Base-by-base conservation (phyloP, 345 rosid species). In the Passiflora organensis region DNA sequence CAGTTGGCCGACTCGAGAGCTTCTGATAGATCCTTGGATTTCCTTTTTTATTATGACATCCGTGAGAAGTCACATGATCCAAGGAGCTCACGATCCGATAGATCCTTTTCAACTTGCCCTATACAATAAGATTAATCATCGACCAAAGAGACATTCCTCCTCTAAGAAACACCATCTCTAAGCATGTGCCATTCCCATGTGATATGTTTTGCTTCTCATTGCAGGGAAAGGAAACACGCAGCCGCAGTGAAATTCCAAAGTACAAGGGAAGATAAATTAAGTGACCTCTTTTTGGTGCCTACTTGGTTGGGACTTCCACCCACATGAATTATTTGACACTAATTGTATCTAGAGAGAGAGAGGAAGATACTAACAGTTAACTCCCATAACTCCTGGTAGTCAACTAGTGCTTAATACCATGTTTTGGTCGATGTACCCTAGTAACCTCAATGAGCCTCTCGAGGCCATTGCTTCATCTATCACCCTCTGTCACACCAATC, bases 31-130 rank as follows among this genome's bases (percentile, higher is more conserved):
- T 13, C 11, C 8, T 37, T 37, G 13, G 8, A 6, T 13, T 37
- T 6, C 8, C 41, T 37, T 12, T 36, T 13, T n/a, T 14, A 2
- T 20, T 25, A 5, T 12, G 16, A 20, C 37, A 19, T 34, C 10
- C 18, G 44, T 0, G 21, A 43, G 55, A 2, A 55, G 13, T 18
- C 20, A n/a, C 78, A 42, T 55, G 80, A 75, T 75, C 76, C 83
- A 46, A 78, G 78, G 61, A 78, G 75, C 75, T 1, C 78, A 57
- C 43, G 76, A 75, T 78, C 78, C 82, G 38, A 69, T 68, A 69
- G 23, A 68, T 68, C 64, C 50, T 46, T 17, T 17, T 20, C 34
- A 43, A 36, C 25, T 41, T 11, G 6, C 6, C 13, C 3, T 28
- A 28, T 8, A 28, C 37, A 4, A 18, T 34, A 4, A 17, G 18